Evolutionary conservation across 2,329 filamentous ascomycete genomes (phyloP).

Genomic region (Aspergillus fructus): DNA sequence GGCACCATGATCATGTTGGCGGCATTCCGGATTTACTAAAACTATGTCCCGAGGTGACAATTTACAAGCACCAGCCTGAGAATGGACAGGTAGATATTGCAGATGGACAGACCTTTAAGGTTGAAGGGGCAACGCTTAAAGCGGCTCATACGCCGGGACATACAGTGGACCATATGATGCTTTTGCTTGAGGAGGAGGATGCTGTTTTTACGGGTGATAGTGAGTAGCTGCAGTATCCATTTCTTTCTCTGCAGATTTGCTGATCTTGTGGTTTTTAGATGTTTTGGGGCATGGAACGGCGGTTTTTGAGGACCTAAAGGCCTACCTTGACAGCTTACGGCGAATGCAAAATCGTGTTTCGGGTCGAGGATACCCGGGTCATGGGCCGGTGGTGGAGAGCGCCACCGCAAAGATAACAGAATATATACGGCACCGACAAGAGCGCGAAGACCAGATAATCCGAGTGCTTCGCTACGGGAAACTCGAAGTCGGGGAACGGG

Average conservation of each 20-base stretch:
- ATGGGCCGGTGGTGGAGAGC: slow-evolving; percentile 75
- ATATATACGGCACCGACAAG: slow-evolving; percentile 78
- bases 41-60: slow-evolving; percentile 60
- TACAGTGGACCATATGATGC: slow-evolving; percentile 76
- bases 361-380: slow-evolving; percentile 79
- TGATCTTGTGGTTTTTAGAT: slow-evolving; percentile 40
- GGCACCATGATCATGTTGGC: slow-evolving; percentile 83
- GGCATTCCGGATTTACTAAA: slow-evolving; percentile 70
- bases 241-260: slow-evolving; percentile 1
- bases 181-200: slow-evolving; percentile 73
- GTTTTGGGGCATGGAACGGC: slow-evolving; percentile 83
- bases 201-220: slow-evolving; percentile 86
- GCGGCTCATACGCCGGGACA: slow-evolving; percentile 73
- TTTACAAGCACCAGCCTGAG: slow-evolving; percentile 67
- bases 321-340: slow-evolving; percentile 68
- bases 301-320: slow-evolving; percentile 74
- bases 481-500: slow-evolving; percentile 29
- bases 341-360: slow-evolving; percentile 62
- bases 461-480: slow-evolving; percentile 56
- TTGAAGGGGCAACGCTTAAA: slow-evolving; percentile 59
- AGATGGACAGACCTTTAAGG: slow-evolving; percentile 54
- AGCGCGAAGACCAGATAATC: slow-evolving; percentile 77
- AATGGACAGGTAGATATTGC: slow-evolving; percentile 53
- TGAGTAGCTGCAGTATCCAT: slow-evolving; percentile 23
- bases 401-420: slow-evolving; percentile 71